phyloP scores from a whole-genome alignment of 1,139 yeast genomes.

The Yamadazyma triangularis region DNA sequence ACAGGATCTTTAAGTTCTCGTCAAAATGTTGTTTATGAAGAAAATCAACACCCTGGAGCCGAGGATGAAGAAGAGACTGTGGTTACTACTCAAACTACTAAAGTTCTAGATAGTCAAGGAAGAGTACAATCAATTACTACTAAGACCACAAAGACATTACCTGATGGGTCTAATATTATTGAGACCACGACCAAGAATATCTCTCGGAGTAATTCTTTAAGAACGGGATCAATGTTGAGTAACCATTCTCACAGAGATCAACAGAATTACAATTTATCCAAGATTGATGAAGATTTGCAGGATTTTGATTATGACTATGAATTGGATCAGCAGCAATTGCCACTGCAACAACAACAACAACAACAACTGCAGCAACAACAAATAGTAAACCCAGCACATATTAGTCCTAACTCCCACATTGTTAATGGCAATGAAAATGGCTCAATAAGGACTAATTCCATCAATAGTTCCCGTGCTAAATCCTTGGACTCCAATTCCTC shows the following conservation, averaged over 20 bases:
- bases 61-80: slow-evolving; percentile 22
- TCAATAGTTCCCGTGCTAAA: neutral
- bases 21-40: slow-evolving; percentile 1
- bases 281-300: slow-evolving; percentile 43
- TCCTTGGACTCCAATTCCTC: slow-evolving; percentile 8
- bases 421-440: too few species aligned
- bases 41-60: too few species aligned
- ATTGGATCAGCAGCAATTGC: slow-evolving; percentile 13
- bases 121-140: slow-evolving; percentile 42
- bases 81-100: slow-evolving; percentile 41
- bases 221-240: slow-evolving; percentile 28
- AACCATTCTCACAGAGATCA: slow-evolving; percentile 13
- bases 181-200: slow-evolving; percentile 44
- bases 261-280: slow-evolving; percentile 26
- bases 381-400: too few species aligned
- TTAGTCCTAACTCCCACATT: too few species aligned
- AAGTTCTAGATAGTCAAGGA: slow-evolving; percentile 40
- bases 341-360: neutral
- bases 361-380: too few species aligned
- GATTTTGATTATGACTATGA: slow-evolving; percentile 43
- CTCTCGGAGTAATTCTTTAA: slow-evolving; percentile 28
- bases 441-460: neutral
- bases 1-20: slow-evolving; percentile 15
- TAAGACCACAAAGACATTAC: slow-evolving; percentile 35
- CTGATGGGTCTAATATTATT: slow-evolving; percentile 44